phyloP scores from a whole-genome alignment of 106 monocot genomes.

The Platanthera guangdongensis region DNA sequence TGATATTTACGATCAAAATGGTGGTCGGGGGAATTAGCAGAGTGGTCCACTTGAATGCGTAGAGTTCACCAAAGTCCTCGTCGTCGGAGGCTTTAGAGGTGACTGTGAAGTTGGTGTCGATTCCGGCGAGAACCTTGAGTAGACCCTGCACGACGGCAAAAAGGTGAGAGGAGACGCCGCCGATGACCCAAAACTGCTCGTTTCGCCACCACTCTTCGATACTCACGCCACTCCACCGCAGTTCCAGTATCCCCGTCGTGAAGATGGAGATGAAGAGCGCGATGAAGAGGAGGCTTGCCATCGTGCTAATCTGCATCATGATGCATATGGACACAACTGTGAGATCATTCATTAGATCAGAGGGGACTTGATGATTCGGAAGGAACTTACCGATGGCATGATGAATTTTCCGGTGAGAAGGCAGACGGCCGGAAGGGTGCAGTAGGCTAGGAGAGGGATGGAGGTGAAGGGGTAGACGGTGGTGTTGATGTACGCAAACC shows the following conservation, averaged over 20 bases:
- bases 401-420: conserved; percentile 90
- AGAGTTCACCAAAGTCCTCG: conserved; percentile 70
- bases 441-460: conserved; percentile 73
- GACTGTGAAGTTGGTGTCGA: conserved; percentile 74
- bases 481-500: conserved; percentile 91
- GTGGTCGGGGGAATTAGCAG: conserved; percentile 84
- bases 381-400: conserved; percentile 59
- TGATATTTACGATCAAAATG: conserved; percentile 59
- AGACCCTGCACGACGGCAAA: conserved; percentile 72
- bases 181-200: conserved; percentile 82
- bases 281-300: conserved; percentile 77
- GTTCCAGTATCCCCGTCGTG: conserved; percentile 60
- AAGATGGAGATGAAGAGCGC: conserved; percentile 72
- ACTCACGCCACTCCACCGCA: conserved; percentile 75
- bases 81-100: conserved; percentile 63
- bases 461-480: conserved; percentile 97
- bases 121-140: conserved; percentile 62
- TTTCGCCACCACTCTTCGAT: conserved; percentile 89
- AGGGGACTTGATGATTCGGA: neutral
- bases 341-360: no score
- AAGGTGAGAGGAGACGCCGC: conserved; percentile 67
- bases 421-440: conserved; percentile 77
- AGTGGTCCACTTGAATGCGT: conserved; percentile 88
- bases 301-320: conserved; percentile 51
- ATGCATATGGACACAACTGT: neutral